Base-by-base conservation (phyloP, 257 asterid species). In the Solanum clarkiae region DNA sequence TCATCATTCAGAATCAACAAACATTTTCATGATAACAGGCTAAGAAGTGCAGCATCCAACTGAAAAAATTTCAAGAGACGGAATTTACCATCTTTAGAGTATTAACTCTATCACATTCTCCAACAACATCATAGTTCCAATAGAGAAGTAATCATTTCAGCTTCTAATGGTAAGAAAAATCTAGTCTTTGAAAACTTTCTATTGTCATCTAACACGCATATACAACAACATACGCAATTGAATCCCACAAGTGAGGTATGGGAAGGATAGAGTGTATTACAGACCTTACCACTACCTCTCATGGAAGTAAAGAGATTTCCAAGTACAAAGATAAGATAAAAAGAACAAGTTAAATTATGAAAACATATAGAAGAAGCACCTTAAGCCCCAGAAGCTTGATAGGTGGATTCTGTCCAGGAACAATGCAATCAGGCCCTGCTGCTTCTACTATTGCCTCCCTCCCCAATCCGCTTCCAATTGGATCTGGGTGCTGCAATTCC, bases 381-480 rank as follows among this genome's bases (percentile, higher is more conserved):
- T 94, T 95, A 45, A 96, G 91, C 86, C 98, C 99, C 75, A 96
- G 93, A 87, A 96, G 82, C 86, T 93, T 96, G 88, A 96, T 56
- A 12, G 98, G 99, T 62, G 86, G 69, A 86, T 82, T 60, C 92
- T 92, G 98, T 69, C 99, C 98, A 17, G 98, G 99, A 81, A 96
- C 97, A 85, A 95, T 91, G 89, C 98, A 96, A 85, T 96, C 99
- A 13, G 98, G 97, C 1, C 98, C 99, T 5, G 99, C 98, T 69
- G 99, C 94, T 90, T 96, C 99, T 84, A 94, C 91, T 18, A 96
- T 84, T 49, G 98, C 98, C 88, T 89, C 98, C 80, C 84, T 92
- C 54, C 96, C 98, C 54, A 96, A 87, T 3, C 98, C 97, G 74
- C 90, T 88, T 20, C 99, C 98, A 63, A 96, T 91, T 47, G 92